phyloP scores from a whole-genome alignment of 2,329 filamentous ascomycete species.

The Cladosporium halotolerans region DNA sequence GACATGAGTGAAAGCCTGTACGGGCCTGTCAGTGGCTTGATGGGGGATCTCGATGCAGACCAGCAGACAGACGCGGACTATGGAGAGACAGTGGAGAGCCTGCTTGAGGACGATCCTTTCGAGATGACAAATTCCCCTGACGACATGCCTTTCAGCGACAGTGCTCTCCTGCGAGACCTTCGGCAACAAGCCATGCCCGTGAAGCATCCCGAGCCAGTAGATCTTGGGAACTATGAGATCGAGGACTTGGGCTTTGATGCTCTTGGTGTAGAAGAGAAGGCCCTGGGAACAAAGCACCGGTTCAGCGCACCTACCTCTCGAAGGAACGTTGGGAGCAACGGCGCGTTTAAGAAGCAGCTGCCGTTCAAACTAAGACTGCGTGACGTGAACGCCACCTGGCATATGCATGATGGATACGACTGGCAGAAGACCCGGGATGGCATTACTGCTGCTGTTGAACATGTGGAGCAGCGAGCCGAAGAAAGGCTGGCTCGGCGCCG shows the following conservation, averaged over 20 bases:
- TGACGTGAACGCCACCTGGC: conserved; percentile 93
- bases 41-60: conserved; percentile 19
- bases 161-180: conserved; percentile 27
- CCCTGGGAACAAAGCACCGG: conserved; percentile 25
- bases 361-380: conserved; percentile 70
- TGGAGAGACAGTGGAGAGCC: conserved; percentile 29
- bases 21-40: conserved; percentile 26
- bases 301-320: conserved; percentile 25
- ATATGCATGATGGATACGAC: conserved; percentile 95
- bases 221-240: conserved; percentile 27
- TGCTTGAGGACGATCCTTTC: conserved; percentile 34
- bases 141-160: conserved; percentile 25
- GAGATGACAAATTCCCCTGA: conserved; percentile 29
- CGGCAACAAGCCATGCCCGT: conserved; percentile 23
- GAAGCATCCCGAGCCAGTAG: conserved; percentile 15
- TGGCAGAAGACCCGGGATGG: conserved; percentile 83
- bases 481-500: conserved; percentile 60
- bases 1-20: conserved; percentile 30
- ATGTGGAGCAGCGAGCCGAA: conserved; percentile 75
- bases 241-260: conserved; percentile 31
- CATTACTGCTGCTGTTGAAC: conserved; percentile 80
- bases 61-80: conserved; percentile 20
- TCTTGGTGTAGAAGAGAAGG: conserved; percentile 21
- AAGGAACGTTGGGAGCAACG: background rate
- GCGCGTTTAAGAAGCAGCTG: conserved; percentile 11